These are phyloP conservation scores for Talaromyces atroroseus DNA, from an alignment of 2,329 filamentous ascomycete genomes.

Conservation along the genomic window DNA sequence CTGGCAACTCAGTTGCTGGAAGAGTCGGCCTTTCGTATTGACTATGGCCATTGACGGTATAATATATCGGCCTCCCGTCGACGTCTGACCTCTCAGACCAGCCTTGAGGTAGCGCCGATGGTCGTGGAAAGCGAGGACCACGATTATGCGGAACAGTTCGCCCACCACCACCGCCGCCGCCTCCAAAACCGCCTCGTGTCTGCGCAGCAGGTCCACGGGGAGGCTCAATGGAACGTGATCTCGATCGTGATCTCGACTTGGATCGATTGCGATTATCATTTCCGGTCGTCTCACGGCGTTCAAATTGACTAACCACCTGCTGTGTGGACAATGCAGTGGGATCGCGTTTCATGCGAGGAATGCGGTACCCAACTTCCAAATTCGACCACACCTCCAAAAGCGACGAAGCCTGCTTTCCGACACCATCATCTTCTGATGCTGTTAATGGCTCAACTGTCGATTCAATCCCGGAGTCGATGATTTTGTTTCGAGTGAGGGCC, in stretches of 20 bases:
- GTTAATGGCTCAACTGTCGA: conserved; percentile 66
- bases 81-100: conserved; percentile 77
- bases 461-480: conserved; percentile 93
- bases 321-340: conserved; percentile 51
- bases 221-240: conserved; percentile 42
- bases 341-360: conserved; percentile 82
- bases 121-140: conserved; percentile 52
- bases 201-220: conserved; percentile 39
- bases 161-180: conserved; percentile 49
- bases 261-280: conserved; percentile 22
- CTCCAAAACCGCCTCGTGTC: conserved; percentile 49
- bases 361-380: conserved; percentile 84
- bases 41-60: conserved; percentile 68
- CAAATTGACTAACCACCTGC: conserved; percentile 59
- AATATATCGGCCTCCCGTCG: conserved; percentile 76
- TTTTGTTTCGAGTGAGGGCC: conserved; percentile 91
- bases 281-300: conserved; percentile 51
- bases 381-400: conserved; percentile 83
- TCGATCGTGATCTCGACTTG: conserved; percentile 45
- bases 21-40: conserved; percentile 76
- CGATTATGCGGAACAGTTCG: conserved; percentile 45
- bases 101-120: conserved; percentile 64
- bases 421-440: conserved; percentile 64
- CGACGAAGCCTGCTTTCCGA: conserved; percentile 63
- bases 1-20: conserved; percentile 59